Conservation (phyloP, 306 rosid species). For the Ormosia semicastrata region DNA sequence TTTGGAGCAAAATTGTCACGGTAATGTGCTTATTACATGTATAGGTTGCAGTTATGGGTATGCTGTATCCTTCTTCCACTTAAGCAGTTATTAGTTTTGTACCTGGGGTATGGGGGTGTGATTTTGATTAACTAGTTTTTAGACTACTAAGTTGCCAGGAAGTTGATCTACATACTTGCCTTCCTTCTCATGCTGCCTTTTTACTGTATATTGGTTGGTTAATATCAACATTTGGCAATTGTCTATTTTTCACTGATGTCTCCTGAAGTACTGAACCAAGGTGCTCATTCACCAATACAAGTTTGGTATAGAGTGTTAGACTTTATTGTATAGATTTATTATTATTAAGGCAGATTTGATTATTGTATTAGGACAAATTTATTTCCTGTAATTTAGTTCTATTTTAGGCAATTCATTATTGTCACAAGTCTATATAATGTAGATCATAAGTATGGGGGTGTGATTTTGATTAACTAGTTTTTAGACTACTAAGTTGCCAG, state of each 20-base stretch:
- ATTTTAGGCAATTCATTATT: too few relatives aligned
- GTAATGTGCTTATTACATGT: conserved; percentile 43
- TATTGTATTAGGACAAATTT: too few relatives aligned
- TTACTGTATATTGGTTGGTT: background rate
- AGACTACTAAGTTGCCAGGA: background rate
- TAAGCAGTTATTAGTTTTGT: background rate
- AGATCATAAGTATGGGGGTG: too few relatives aligned
- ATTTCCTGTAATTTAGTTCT: too few relatives aligned
- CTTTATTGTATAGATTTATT: too few relatives aligned
- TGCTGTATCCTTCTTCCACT: background rate
- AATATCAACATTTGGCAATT: background rate
- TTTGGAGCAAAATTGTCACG: conserved; percentile 78
- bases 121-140: background rate
- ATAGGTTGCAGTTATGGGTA: background rate
- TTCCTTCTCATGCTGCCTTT: background rate
- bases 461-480: background rate
- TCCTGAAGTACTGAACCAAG: background rate
- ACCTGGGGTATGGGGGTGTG: background rate
- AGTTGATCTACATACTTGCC: background rate
- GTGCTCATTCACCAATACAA: background rate
- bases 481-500: background rate
- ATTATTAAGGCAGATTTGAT: too few relatives aligned
- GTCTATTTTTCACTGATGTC: background rate
- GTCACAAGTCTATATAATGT: too few relatives aligned
- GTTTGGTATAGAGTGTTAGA: background rate